Evolutionary conservation across 2,329 filamentous ascomycete species (phyloP), one percentile per base, ranked within the genome.

Genomic region (Calycina herbarum): DNA sequence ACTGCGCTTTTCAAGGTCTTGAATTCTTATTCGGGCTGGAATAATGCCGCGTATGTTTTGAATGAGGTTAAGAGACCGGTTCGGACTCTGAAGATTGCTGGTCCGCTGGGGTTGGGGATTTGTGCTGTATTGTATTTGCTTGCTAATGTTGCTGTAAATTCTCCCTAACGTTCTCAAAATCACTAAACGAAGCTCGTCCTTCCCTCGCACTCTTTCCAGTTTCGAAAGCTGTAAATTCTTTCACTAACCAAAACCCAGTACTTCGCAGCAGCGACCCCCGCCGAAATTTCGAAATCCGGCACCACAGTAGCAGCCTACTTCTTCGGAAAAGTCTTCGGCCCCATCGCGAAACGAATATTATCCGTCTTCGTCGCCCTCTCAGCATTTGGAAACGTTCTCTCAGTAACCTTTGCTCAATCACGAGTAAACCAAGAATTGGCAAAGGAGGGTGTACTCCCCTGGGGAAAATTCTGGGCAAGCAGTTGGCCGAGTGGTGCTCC

Each of bases 11-110:
- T 84, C 74, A 85, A 85, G 69, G 82, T 86, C 27, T 79, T 85
- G 63, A 85, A 83, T 77, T 82, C 78, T 61, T 86, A 81, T 73
- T 79, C 81, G 45, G 83, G 84, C 40, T 84, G 82, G 76, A 81
- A 79, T 71, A 84, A 83, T 62, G 82, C 82, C 65, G 84, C 85
- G 72, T 82, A 84, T 66, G 83, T 84, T 17, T 76, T 87, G 68
- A 83, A 81, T 66, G 85, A 88, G 75, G 85, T 85, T 31, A 82
- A 79, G 69, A 80, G 85, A 68, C 85, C 85, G 0, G 79, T 82
- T 8, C 80, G 79, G 29, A 87, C 85, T 0, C 77, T 88, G 65
- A 85, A 83, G 72, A 80, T 85, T 57, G 85, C 85, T 0, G 83
- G 83, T 0, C 83, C 85, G 0, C 67, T 83, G 3, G 85, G 83